Conservation (phyloP, 306 rosid species). For the Castanea crenata region DNA sequence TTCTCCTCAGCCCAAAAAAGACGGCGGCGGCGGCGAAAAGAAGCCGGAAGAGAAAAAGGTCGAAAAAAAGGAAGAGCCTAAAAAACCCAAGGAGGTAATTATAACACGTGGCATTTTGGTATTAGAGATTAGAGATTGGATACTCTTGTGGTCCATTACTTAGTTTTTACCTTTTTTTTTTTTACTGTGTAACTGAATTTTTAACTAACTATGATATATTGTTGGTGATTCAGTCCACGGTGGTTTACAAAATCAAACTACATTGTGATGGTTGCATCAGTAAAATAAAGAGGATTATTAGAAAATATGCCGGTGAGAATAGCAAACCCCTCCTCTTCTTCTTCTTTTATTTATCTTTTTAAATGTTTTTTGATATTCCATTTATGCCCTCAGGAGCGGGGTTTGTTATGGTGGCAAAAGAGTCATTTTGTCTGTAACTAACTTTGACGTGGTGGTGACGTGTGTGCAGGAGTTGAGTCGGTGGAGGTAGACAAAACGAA, state of each 20-base stretch:
- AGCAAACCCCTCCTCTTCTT: too few species aligned
- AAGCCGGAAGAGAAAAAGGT: constrained; percentile 34
- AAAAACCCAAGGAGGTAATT: background rate
- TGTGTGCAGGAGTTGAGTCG: constrained; percentile 56
- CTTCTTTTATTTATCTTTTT: too few species aligned
- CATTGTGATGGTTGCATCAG: constrained; percentile 86
- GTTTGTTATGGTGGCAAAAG: too few species aligned
- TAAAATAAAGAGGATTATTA: constrained; percentile 57
- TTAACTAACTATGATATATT: constrained; percentile 8
- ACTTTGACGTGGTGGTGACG: background rate
- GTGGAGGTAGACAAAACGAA: constrained; percentile 52
- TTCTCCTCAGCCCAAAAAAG: constrained; percentile 61
- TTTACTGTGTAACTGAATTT: constrained; percentile 6
- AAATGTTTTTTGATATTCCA: too few species aligned
- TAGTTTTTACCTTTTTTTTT: background rate
- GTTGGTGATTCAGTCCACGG: constrained; percentile 53
- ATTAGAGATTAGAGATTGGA: too few species aligned
- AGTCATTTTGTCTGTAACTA: too few species aligned
- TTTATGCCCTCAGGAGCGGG: too few species aligned
- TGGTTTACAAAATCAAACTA: constrained; percentile 60
- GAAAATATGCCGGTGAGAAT: constrained; percentile 50
- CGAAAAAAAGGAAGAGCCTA: constrained; percentile 16
- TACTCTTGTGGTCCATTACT: background rate
- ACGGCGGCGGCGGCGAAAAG: constrained; percentile 47
- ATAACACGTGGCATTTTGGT: too few species aligned